Evolutionary conservation across 495 filamentous ascomycete genomes (phyloP).

Genomic region (Cairneyella variabilis): DNA sequence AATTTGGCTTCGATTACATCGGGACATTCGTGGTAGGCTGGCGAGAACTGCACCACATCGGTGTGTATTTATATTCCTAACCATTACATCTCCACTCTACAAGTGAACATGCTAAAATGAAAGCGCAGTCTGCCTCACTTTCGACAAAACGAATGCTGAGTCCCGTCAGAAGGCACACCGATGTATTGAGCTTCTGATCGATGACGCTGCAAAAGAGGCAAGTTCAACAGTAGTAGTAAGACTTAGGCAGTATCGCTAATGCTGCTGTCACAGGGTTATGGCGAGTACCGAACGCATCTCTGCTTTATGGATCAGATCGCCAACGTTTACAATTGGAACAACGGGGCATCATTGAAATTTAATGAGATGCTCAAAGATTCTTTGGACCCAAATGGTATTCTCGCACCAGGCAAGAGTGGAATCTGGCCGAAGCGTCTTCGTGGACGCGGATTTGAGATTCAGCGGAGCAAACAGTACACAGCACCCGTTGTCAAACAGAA

Average conservation of each 20-base stretch:
- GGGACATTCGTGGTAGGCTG: conserved; percentile 43
- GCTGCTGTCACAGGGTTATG: no score
- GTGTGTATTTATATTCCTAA: conserved; percentile 51
- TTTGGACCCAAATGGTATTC: conserved; percentile 54
- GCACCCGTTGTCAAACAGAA: no score
- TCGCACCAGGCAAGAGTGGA: conserved; percentile 51
- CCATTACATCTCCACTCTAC: no score
- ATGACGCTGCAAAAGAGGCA: conserved; percentile 43
- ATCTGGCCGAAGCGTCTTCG: conserved; percentile 52
- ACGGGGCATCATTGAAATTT: conserved; percentile 46
- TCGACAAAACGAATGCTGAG: conserved; percentile 39
- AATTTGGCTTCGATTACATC: conserved; percentile 44
- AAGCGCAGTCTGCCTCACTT: no score
- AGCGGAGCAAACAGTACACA: no score
- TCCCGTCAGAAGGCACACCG: conserved; percentile 32
- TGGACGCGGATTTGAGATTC: conserved; percentile 15
- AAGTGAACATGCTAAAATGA: no score
- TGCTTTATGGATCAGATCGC: conserved; percentile 54
- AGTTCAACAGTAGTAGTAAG: no score
- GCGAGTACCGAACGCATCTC: conserved; percentile 56
- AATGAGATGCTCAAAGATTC: conserved; percentile 53
- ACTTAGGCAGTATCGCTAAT: no score
- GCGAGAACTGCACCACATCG: conserved; percentile 55
- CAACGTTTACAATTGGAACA: conserved; percentile 51
- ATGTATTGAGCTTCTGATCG: conserved; percentile 43